Evolutionary conservation across 768 basidiomycete genomes (phyloP).

Genomic region (Kwoniella botswanensis): DNA sequence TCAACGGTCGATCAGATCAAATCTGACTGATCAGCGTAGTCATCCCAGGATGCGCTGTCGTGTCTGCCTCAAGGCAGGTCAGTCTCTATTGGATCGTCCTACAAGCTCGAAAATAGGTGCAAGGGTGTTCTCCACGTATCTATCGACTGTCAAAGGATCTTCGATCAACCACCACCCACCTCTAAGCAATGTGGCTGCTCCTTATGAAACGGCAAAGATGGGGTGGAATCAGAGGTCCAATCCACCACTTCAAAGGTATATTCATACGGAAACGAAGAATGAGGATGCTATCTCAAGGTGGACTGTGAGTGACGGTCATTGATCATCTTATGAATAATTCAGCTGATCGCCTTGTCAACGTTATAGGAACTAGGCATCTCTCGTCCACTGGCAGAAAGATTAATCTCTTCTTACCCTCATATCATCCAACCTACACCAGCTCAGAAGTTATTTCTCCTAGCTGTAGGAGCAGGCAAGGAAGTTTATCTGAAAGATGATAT

Average conservation of each 20-base stretch:
- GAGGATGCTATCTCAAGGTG: not conserved
- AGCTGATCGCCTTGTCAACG: not conserved
- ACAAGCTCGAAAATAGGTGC: conserved; percentile 8
- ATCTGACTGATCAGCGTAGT: too few species aligned
- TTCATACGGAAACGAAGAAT: not conserved
- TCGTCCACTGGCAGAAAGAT: not conserved
- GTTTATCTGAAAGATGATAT: conserved; percentile 33
- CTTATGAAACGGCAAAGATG: not conserved
- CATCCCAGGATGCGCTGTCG: not conserved
- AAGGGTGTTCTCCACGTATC: conserved; percentile 9
- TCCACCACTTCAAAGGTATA: not conserved
- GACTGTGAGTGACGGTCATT: conserved; percentile 3
- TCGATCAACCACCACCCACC: not conserved
- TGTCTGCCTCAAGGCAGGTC: not conserved
- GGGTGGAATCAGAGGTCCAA: not conserved
- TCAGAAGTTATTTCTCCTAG: conserved; percentile 22
- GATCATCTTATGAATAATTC: not conserved
- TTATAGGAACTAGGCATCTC: conserved; percentile 9
- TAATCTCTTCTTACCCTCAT: conserved; percentile 18
- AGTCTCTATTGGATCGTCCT: not conserved
- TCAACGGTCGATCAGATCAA: too few species aligned
- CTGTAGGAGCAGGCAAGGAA: conserved; percentile 25
- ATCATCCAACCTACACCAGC: conserved; percentile 30
- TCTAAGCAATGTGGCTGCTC: not conserved
- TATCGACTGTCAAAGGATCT: not conserved